Percentiles rank a stretch among this genome's conserved stretches.
These are phyloP conservation scores for Botrytis deweyae DNA, from an alignment of 2,329 filamentous ascomycete species.

Conservation along the genomic window DNA sequence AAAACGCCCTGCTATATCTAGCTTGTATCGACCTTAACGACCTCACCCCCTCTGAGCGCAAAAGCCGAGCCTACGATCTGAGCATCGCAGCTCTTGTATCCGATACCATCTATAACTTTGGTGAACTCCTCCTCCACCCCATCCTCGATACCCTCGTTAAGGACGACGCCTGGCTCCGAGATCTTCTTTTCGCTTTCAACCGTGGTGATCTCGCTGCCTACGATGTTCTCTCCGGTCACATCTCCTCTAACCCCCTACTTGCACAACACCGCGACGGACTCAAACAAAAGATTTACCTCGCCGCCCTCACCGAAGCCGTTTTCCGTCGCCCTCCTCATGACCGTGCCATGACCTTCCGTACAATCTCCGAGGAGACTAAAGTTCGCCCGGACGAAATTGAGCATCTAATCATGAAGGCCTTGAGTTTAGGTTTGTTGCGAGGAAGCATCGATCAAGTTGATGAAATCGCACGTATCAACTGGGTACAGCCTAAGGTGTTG, in stretches of 20 bases:
- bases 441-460: constrained; percentile 97
- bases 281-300: constrained; percentile 97
- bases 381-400: constrained; percentile 90
- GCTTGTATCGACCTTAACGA: constrained; percentile 86
- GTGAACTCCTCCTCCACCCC: constrained; percentile 95
- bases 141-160: constrained; percentile 85
- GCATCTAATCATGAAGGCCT: constrained; percentile 98
- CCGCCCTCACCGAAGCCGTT: constrained; percentile 90
- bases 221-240: constrained; percentile 77
- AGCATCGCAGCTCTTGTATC: constrained; percentile 90
- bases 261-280: constrained; percentile 78
- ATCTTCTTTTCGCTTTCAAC: constrained; percentile 98
- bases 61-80: constrained; percentile 85
- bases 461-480: constrained; percentile 90
- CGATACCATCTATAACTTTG: constrained; percentile 98
- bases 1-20: constrained; percentile 94
- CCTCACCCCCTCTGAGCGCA: constrained; percentile 72
- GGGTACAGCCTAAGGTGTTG: constrained; percentile 97
- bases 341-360: constrained; percentile 86
- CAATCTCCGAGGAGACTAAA: constrained; percentile 89
- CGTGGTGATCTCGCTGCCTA: constrained; percentile 87
- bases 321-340: constrained; percentile 95
- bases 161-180: constrained; percentile 81
- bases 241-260: constrained; percentile 76
- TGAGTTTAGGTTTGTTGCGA: constrained; percentile 84